Conservation (phyloP, 352 stramenopile species). For the Pythium apleroticum region DNA sequence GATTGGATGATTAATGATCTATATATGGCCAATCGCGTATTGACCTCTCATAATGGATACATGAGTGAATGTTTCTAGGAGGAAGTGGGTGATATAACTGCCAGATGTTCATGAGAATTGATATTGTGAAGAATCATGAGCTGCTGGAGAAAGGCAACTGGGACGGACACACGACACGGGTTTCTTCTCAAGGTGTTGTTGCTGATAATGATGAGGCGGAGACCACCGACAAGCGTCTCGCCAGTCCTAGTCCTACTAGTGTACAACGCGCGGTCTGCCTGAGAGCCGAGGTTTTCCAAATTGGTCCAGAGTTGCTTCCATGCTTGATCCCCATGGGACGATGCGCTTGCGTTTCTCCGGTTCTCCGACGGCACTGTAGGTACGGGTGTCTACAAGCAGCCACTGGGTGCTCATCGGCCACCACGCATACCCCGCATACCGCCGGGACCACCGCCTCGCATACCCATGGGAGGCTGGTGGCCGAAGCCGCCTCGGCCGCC, state of each 20-base stretch:
- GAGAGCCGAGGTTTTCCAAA: background rate
- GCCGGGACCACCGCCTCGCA: constrained; percentile 32
- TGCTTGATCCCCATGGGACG: background rate
- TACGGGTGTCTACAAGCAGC: background rate
- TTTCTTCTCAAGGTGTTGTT: background rate
- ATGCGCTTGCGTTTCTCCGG: background rate
- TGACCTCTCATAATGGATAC: background rate
- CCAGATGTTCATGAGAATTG: too few relatives aligned
- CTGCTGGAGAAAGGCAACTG: background rate
- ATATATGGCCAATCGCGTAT: background rate
- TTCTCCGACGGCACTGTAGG: constrained; percentile 1
- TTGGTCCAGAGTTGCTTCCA: background rate
- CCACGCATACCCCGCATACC: constrained; percentile 55
- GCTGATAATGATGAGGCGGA: background rate
- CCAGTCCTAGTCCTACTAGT: constrained; percentile 1
- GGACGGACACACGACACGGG: background rate
- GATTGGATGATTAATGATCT: constrained; percentile 4
- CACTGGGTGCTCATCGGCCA: constrained; percentile 36
- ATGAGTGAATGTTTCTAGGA: background rate
- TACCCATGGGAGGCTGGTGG: constrained; percentile 36
- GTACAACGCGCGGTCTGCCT: background rate
- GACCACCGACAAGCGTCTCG: background rate
- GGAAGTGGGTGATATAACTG: too few relatives aligned
- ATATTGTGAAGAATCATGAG: background rate
- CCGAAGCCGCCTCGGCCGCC: constrained; percentile 44